Conservation (phyloP, 148 eudicot genomes). For the Rhododendron simsii region DNA sequence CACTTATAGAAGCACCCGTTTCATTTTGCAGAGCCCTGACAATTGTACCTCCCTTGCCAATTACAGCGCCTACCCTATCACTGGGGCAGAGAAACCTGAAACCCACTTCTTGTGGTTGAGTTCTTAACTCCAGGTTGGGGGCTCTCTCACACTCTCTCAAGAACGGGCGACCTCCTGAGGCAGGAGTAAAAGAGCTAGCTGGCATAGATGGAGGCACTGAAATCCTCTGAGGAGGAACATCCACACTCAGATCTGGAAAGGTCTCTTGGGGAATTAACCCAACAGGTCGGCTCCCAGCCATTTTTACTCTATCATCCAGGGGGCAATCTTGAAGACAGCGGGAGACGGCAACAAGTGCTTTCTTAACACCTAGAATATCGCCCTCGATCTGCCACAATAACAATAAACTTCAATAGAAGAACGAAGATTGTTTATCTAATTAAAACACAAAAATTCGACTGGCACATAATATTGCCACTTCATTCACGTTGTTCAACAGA, state of each 20-base stretch:
- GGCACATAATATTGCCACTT: background rate
- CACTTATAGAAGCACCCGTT: constrained; percentile 57
- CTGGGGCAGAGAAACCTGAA: constrained; percentile 44
- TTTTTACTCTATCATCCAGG: constrained; percentile 25
- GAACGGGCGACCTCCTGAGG: constrained; percentile 21
- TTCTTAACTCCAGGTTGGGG: constrained; percentile 19
- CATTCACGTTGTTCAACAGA: background rate
- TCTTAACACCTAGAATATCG: constrained; percentile 53
- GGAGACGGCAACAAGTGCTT: constrained; percentile 60
- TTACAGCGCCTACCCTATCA: constrained; percentile 64
- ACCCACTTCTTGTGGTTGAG: constrained; percentile 40
- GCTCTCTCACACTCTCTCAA: constrained; percentile 28
- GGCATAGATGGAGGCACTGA: constrained; percentile 25
- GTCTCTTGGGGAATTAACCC: constrained; percentile 31
- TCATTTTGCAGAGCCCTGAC: constrained; percentile 60
- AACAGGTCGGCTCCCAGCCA: constrained; percentile 26
- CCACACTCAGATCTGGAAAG: constrained; percentile 19
- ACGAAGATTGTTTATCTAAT: background rate
- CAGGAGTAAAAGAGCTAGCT: constrained; percentile 28
- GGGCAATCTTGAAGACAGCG: constrained; percentile 58
- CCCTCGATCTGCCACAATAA: constrained; percentile 63
- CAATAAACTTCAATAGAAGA: background rate
- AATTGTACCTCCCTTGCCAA: constrained; percentile 74
- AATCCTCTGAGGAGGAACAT: constrained; percentile 29
- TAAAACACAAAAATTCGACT: background rate